Evolutionary conservation across 2,329 filamentous ascomycete genomes (phyloP).

Genomic region (Calycina marina): DNA sequence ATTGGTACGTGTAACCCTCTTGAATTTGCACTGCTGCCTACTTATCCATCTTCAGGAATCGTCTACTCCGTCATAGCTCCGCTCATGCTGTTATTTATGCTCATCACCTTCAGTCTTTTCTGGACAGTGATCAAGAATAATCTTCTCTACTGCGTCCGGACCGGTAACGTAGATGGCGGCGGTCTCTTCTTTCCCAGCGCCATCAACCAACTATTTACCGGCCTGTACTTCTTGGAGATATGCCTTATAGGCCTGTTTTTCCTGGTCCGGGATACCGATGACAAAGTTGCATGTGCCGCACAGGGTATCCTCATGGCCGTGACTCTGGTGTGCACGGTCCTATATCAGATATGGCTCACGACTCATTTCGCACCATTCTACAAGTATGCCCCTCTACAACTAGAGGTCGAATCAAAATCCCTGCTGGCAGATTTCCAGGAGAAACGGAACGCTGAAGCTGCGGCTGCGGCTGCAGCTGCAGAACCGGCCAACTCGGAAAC

Average conservation of each 20-base stretch:
- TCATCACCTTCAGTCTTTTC: conserved; percentile 9
- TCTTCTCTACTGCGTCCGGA: conserved; percentile 7
- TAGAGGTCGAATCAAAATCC: conserved; percentile 10
- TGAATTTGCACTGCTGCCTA: neutral
- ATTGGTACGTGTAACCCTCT: conserved; percentile 10
- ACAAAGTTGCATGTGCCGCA: conserved; percentile 4
- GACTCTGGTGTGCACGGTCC: no score
- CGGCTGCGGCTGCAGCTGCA: conserved; percentile 2
- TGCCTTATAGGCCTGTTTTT: conserved; percentile 13
- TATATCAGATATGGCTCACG: conserved; percentile 13
- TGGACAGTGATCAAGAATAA: conserved; percentile 8
- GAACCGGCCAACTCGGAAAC: conserved; percentile 6
- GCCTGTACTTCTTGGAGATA: conserved; percentile 15
- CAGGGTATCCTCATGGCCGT: conserved; percentile 12
- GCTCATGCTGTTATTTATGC: conserved; percentile 9
- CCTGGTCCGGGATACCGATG: conserved; percentile 8
- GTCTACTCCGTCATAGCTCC: conserved; percentile 13
- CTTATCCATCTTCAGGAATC: conserved; percentile 7
- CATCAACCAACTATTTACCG: conserved; percentile 13
- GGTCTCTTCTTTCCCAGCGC: conserved; percentile 36
- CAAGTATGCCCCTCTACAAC: conserved; percentile 10
- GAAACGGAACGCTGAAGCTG: conserved; percentile 1
- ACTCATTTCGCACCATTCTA: conserved; percentile 9
- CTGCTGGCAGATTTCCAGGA: conserved; percentile 9
- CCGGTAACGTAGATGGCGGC: conserved; percentile 26